These are phyloP conservation scores for Taiwanofungus camphoratus DNA, from an alignment of 1,284 basidiomycete species.

Conservation along the genomic window DNA sequence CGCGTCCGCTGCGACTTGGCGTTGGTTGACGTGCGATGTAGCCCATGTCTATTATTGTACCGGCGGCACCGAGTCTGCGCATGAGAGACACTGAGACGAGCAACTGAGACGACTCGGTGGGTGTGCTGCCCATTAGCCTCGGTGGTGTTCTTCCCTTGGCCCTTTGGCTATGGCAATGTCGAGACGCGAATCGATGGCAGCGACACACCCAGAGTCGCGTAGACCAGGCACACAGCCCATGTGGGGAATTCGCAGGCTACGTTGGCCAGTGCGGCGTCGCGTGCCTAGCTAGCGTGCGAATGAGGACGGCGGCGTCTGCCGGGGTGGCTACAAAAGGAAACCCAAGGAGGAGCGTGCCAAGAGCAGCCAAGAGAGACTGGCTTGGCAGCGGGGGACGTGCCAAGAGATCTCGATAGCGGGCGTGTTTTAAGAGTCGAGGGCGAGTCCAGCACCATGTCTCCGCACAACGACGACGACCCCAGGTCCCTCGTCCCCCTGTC, in stretches of 20 bases:
- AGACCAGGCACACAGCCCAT: too few relatives aligned
- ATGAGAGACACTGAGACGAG: not conserved
- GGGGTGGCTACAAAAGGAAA: slow-evolving; percentile 4
- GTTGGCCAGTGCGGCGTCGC: too few relatives aligned
- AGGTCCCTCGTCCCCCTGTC: slow-evolving; percentile 26
- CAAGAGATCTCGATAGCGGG: slow-evolving; percentile 26
- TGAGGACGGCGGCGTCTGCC: too few relatives aligned
- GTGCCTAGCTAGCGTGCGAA: too few relatives aligned
- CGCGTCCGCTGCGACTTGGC: not conserved
- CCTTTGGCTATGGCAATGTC: too few relatives aligned
- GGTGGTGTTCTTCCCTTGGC: too few relatives aligned
- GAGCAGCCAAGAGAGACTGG: slow-evolving; percentile 8
- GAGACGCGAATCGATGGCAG: too few relatives aligned
- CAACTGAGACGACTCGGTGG: not conserved
- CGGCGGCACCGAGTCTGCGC: too few relatives aligned
- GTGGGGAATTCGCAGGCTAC: too few relatives aligned
- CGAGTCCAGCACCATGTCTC: slow-evolving; percentile 17
- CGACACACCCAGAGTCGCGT: too few relatives aligned
- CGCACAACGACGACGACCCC: slow-evolving; percentile 16
- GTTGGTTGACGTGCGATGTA: not conserved
- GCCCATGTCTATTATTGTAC: too few relatives aligned
- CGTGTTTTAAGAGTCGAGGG: slow-evolving; percentile 17
- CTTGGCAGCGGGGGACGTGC: slow-evolving; percentile 23
- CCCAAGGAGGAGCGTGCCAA: slow-evolving; percentile 11
- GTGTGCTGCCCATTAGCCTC: not conserved